Evolutionary conservation across 1,139 yeast genomes (phyloP), one percentile per base, ranked within the genome.

Genomic region (Debaryomyces singareniensis): DNA sequence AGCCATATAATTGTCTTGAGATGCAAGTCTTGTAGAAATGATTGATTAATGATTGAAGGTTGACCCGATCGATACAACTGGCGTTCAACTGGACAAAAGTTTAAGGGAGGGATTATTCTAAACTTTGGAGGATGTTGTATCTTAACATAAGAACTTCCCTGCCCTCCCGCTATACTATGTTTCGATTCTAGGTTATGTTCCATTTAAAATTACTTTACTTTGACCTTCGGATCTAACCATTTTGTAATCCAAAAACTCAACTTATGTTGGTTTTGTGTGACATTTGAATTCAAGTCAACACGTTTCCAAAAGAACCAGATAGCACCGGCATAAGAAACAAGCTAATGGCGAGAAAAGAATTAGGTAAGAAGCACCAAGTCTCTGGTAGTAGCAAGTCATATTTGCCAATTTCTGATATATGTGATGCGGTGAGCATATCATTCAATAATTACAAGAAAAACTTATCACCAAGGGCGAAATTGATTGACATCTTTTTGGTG

Each of bases 31-130:
- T 77, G 69, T 23, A 91, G 58, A 49, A 91, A 91, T 29, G 91
- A 79, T 52, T 87, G 91, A 55, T 87, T 89, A 37, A 89, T 81
- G 16, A 89, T 81, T n/a, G 93, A 78, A n/a, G 98, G 97, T 53
- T 87, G 96, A 0, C 97, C 97, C 10, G 93, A 79, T 27, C 98
- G 62, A 53, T 87, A 91, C 29, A 91, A 61, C 42, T 79, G 78
- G 34, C 78, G 70, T 49, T 91, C 97, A 10, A 91, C 97, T 1
- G 97, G 96, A 42, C 96, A 83, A 53, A 91, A 91, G 55, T 91
- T 91, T 39, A 87, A 60, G 1, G 98, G 98, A 3, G 98, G 97
- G 4, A 91, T 89, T 29, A 86, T 79, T 26, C 89, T 60, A 35
- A 75, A 59, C 27, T 66, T 49, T 5, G 89, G 87, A 1, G 81